phyloP scores from a whole-genome alignment of 2,329 filamentous ascomycete genomes.

The Elsinoe fawcettii region DNA sequence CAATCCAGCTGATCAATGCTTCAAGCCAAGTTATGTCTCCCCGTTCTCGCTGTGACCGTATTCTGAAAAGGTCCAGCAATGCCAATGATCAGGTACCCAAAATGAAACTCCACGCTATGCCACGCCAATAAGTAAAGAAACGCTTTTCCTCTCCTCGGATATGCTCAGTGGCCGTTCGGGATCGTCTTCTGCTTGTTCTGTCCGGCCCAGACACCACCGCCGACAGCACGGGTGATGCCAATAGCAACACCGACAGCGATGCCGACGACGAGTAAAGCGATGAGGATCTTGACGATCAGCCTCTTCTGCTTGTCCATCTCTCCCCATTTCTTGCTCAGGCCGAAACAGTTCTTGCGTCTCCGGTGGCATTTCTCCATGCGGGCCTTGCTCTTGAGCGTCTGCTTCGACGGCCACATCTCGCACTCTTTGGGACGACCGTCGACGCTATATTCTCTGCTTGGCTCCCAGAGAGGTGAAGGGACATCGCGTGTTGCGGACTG shows the following conservation, averaged over 20 bases:
- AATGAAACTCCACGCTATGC: conserved; percentile 9
- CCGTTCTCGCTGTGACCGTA: not conserved
- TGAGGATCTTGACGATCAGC: conserved; percentile 38
- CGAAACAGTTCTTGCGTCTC: conserved; percentile 31
- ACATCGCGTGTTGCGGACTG: conserved; percentile 24
- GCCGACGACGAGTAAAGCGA: conserved; percentile 39
- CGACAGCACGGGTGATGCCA: conserved; percentile 42
- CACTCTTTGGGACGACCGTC: conserved; percentile 39
- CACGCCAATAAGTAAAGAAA: not conserved
- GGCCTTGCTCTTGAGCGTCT: conserved; percentile 37
- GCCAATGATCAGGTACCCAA: not conserved
- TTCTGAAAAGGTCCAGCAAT: not conserved
- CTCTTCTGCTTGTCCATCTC: conserved; percentile 37
- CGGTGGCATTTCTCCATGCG: conserved; percentile 22
- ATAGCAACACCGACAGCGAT: conserved; percentile 42
- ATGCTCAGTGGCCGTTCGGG: not conserved
- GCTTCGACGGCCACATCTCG: conserved; percentile 45
- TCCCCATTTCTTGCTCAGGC: conserved; percentile 29
- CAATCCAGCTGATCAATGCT: conserved; percentile 13
- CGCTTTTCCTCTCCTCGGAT: not conserved
- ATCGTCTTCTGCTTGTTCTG: conserved; percentile 30
- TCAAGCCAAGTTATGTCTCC: not conserved
- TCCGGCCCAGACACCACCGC: conserved; percentile 40
- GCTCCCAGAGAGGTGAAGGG: conserved; percentile 28
- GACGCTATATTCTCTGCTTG: conserved; percentile 14